Evolutionary conservation across 2,329 filamentous ascomycete species (phyloP).

Genomic region (Chrysoporthe deuterocubensis): DNA sequence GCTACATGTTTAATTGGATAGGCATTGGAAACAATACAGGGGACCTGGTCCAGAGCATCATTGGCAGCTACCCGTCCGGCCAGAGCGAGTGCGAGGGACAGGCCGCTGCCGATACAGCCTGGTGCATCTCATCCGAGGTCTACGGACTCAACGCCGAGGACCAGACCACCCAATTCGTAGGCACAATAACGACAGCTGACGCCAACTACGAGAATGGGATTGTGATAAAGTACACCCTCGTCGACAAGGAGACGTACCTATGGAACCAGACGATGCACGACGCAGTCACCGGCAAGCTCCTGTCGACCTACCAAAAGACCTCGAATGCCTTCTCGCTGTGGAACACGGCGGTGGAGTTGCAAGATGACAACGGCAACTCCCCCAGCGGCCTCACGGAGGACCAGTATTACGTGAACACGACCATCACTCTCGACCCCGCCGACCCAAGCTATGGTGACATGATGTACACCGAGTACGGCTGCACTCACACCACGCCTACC

Average conservation of each 20-base stretch:
- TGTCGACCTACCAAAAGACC: slow-evolving; percentile 32
- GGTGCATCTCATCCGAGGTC: slow-evolving; percentile 36
- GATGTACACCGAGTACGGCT: slow-evolving; percentile 18
- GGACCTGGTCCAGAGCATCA: slow-evolving; percentile 32
- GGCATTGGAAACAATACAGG: slow-evolving; percentile 35
- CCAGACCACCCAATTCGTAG: slow-evolving; percentile 32
- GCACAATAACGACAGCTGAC: slow-evolving; percentile 31
- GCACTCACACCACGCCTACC: slow-evolving; percentile 6
- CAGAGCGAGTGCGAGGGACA: slow-evolving; percentile 32
- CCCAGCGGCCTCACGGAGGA: slow-evolving; percentile 25
- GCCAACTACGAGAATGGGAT: slow-evolving; percentile 33
- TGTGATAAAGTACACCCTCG: slow-evolving; percentile 35
- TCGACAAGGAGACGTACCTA: slow-evolving; percentile 32
- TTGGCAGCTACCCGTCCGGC: slow-evolving; percentile 32
- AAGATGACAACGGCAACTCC: slow-evolving; percentile 19
- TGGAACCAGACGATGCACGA: slow-evolving; percentile 33
- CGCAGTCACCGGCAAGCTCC: slow-evolving; percentile 30
- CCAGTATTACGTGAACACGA: slow-evolving; percentile 28
- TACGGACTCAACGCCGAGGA: slow-evolving; percentile 31
- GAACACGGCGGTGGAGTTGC: slow-evolving; percentile 30
- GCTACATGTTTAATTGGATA: slow-evolving; percentile 35
- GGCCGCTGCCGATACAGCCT: slow-evolving; percentile 30
- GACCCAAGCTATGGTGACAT: slow-evolving; percentile 13
- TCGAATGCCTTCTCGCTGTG: slow-evolving; percentile 34
- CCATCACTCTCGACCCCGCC: slow-evolving; percentile 23